Evolutionary conservation across 805 yeast species (phyloP).

Genomic region (Komagataella populi): DNA sequence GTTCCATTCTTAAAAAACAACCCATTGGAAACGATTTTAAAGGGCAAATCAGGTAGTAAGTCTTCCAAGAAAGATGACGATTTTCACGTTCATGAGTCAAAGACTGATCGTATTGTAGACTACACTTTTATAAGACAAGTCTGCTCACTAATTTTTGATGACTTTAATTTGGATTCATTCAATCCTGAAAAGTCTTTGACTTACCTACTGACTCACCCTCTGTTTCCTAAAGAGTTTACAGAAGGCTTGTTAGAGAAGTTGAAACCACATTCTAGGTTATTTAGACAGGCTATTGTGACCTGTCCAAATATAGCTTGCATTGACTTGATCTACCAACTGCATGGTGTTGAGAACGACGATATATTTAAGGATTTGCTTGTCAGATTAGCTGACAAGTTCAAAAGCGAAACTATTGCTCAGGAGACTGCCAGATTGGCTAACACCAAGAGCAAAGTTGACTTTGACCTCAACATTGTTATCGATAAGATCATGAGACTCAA

Average conservation of each 20-base stretch:
- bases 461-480: conserved; percentile 28
- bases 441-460: conserved; percentile 10
- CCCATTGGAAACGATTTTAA: conserved; percentile 13
- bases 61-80: conserved; percentile 4
- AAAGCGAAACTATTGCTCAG: conserved; percentile 42
- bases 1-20: conserved; percentile 16
- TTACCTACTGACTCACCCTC: conserved; percentile 76
- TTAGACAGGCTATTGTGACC: conserved; percentile 73
- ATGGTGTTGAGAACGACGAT: conserved; percentile 41
- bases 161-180: conserved; percentile 16
- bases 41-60: conserved; percentile 6
- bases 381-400: conserved; percentile 54
- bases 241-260: conserved; percentile 40
- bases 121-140: conserved; percentile 35
- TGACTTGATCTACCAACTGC: conserved; percentile 52
- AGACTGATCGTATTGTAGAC: conserved; percentile 54
- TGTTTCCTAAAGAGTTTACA: conserved; percentile 54
- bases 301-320: conserved; percentile 54
- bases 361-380: conserved; percentile 54
- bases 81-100: conserved; percentile 42
- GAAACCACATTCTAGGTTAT: conserved; percentile 43
- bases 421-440: conserved; percentile 25
- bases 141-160: conserved; percentile 22
- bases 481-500: conserved; percentile 29
- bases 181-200: conserved; percentile 48